A percentile compares a stretch with the other conserved stretches of the same genome.
These are phyloP conservation scores for Cyberlindnera japonica DNA, from an alignment of 805 yeast species.

Conservation along the genomic window DNA sequence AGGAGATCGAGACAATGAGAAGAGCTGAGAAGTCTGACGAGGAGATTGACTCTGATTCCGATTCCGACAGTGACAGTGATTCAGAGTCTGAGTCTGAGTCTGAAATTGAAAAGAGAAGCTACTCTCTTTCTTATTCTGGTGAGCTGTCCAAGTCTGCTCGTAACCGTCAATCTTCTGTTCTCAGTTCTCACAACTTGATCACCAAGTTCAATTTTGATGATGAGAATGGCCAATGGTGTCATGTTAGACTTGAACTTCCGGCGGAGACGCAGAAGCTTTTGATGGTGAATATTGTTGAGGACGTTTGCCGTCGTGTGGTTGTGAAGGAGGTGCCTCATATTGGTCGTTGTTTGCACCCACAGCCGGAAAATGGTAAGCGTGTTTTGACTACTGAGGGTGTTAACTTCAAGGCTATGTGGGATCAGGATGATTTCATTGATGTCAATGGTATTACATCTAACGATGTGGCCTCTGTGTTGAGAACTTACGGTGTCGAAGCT, in stretches of 20 bases:
- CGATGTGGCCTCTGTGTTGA: conserved; percentile 86
- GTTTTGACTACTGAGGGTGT: conserved; percentile 95
- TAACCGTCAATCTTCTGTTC: conserved; percentile 82
- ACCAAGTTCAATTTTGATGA: conserved; percentile 89
- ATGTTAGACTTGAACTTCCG: conserved; percentile 76
- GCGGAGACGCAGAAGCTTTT: conserved; percentile 87
- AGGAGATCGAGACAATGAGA: conserved; percentile 86
- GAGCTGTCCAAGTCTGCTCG: conserved; percentile 58
- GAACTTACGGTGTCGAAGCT: conserved; percentile 97
- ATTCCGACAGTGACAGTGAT: conserved; percentile 32
- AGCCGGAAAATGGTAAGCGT: conserved; percentile 65
- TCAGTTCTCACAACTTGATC: conserved; percentile 68
- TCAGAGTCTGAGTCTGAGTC: conserved; percentile 39
- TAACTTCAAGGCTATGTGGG: conserved; percentile 97
- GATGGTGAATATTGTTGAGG: conserved; percentile 96
- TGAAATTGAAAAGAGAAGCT: conserved; percentile 27
- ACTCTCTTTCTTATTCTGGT: conserved; percentile 25
- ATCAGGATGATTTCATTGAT: conserved; percentile 86
- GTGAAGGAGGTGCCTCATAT: conserved; percentile 89
- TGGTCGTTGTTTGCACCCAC: conserved; percentile 89
- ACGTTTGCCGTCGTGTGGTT: conserved; percentile 82
- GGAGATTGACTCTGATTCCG: conserved; percentile 42
- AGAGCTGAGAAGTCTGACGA: conserved; percentile 78
- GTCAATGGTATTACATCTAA: conserved; percentile 88
- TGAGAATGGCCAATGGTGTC: conserved; percentile 85